Conservation (phyloP, 179 eudicot genomes). For the Gypsophila paniculata region DNA sequence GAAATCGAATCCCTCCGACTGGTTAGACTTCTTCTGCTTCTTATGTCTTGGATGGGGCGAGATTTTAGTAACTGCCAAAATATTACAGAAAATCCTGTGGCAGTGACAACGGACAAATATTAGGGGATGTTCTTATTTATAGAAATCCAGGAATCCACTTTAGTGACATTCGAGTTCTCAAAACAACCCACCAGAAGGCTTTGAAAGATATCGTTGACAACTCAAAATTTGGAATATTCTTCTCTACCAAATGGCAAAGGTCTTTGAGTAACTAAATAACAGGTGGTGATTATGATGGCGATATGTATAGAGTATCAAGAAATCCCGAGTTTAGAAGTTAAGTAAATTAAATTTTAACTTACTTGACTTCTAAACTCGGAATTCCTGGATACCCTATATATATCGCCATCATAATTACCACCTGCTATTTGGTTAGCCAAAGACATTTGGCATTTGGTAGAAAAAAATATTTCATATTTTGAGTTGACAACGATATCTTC, state of each 20-base stretch:
- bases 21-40: constrained; percentile 89
- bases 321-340: constrained; percentile 47
- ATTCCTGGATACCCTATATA: no score
- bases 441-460: no score
- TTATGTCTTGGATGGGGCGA: constrained; percentile 78
- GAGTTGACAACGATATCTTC: no score
- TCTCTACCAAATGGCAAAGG: constrained; percentile 60
- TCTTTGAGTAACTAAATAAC: constrained; percentile 75
- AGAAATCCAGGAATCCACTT: constrained; percentile 80
- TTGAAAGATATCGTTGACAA: constrained; percentile 59
- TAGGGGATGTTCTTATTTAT: constrained; percentile 61
- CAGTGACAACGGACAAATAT: constrained; percentile 69
- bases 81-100: no score
- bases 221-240: constrained; percentile 75
- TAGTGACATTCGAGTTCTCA: constrained; percentile 66
- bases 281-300: constrained; percentile 91
- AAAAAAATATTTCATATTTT: no score
- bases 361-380: no score
- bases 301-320: constrained; percentile 68
- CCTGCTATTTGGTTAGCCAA: no score
- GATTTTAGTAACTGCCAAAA: constrained; percentile 40
- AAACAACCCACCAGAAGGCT: constrained; percentile 46
- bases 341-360: no score
- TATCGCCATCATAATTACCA: no score
- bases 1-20: constrained; percentile 82